Conservation (phyloP, 768 basidiomycete genomes). For the Auricularia cornea region DNA sequence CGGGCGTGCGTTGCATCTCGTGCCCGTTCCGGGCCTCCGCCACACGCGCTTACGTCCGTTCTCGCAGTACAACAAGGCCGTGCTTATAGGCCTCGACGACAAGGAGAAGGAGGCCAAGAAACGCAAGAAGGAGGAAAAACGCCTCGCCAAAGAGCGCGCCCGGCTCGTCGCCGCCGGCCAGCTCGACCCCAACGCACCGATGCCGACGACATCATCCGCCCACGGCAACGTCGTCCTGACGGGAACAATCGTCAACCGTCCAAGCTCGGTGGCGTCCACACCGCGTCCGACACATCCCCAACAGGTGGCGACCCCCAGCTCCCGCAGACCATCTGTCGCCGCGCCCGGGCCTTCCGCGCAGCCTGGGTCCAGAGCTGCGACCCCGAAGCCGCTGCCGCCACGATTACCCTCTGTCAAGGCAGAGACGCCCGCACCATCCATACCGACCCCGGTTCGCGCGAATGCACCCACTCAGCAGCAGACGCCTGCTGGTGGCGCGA, state of each 20-base stretch:
- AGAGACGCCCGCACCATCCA: constrained; percentile 25
- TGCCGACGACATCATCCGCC: background rate
- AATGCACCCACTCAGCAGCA: constrained; percentile 13
- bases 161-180: constrained; percentile 11
- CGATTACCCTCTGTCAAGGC: constrained; percentile 32
- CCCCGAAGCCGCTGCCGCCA: background rate
- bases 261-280: constrained; percentile 7
- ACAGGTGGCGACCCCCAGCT: constrained; percentile 55
- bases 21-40: background rate
- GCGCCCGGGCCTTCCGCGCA: constrained; percentile 21
- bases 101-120: constrained; percentile 51
- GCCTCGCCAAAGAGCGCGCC: constrained; percentile 36
- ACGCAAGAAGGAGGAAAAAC: background rate
- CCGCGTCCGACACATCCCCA: constrained; percentile 58
- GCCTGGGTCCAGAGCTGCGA: background rate
- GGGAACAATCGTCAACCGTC: constrained; percentile 8
- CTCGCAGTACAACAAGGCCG: constrained; percentile 8
- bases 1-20: constrained; percentile 4
- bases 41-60: background rate
- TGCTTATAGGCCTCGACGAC: constrained; percentile 6
- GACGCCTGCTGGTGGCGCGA: background rate
- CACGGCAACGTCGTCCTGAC: background rate
- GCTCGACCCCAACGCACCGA: constrained; percentile 5
- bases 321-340: constrained; percentile 59
- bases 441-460: background rate